Conservation (phyloP, 2,329 filamentous ascomycete genomes). For the Aspergillus melleus region DNA sequence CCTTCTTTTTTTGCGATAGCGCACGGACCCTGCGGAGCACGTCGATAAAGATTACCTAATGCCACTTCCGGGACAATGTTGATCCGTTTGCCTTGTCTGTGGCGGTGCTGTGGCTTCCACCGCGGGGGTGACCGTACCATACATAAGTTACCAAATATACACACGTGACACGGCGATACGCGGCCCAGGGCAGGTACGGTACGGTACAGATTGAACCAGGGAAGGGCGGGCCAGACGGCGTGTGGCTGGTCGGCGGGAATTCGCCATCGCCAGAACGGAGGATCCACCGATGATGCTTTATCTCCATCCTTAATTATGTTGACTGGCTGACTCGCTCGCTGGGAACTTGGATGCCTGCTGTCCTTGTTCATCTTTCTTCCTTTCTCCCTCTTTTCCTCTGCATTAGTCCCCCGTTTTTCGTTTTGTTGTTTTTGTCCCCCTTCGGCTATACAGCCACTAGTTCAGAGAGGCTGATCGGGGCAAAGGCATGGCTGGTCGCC, state of each 20-base stretch:
- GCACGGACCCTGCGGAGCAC: slow-evolving; percentile 16
- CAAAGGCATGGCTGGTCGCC: slow-evolving; percentile 12
- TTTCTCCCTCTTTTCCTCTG: neutral
- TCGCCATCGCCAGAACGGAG: neutral
- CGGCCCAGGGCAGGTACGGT: too few relatives aligned
- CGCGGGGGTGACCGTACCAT: neutral
- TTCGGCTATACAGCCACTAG: neutral
- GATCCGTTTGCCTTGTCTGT: too few relatives aligned
- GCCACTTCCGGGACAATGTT: too few relatives aligned
- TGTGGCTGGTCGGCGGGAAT: neutral
- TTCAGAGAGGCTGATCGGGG: slow-evolving; percentile 1
- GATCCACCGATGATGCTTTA: neutral
- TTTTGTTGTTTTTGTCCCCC: neutral
- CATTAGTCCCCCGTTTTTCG: neutral
- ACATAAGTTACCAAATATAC: neutral
- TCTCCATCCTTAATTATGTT: neutral
- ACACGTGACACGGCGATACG: neutral
- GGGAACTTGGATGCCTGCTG: slow-evolving; percentile 21
- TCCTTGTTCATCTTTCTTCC: neutral
- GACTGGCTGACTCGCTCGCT: neutral
- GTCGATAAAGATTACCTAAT: neutral
- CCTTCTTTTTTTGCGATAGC: slow-evolving; percentile 20
- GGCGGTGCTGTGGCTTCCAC: neutral
- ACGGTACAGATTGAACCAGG: too few relatives aligned
- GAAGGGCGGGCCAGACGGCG: neutral